Percentiles rank a stretch among this genome's conserved stretches.
Evolutionary conservation across 306 rosid species (phyloP).

Genomic region (Styphnolobium japonicum): DNA sequence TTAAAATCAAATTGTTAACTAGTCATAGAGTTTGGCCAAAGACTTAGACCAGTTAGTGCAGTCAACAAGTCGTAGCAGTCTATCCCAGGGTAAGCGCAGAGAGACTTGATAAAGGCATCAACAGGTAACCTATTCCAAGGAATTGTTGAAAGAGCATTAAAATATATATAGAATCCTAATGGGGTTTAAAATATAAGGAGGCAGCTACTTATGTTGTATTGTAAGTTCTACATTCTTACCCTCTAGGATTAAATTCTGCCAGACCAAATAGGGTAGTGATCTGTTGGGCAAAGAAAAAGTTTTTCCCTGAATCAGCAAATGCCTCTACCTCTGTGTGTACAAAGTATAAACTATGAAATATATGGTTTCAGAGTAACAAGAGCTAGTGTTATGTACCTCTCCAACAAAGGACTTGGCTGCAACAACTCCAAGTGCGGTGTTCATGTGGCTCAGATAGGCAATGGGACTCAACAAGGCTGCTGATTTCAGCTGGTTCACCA

Average conservation of each 20-base stretch:
- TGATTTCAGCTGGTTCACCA: slow-evolving; percentile 61
- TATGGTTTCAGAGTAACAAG: neutral
- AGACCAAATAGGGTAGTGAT: slow-evolving; percentile 48
- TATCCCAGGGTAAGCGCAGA: slow-evolving; percentile 52
- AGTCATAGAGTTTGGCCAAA: neutral
- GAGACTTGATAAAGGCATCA: slow-evolving; percentile 35
- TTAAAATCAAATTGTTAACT: neutral
- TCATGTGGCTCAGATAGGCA: slow-evolving; percentile 80
- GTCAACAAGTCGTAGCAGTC: slow-evolving; percentile 64
- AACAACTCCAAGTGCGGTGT: slow-evolving; percentile 50
- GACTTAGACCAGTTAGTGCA: slow-evolving; percentile 52
- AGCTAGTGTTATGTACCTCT: slow-evolving; percentile 45
- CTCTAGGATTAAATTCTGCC: slow-evolving; percentile 72
- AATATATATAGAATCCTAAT: neutral
- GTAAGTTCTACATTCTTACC: slow-evolving; percentile 38
- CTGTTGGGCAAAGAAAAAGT: slow-evolving; percentile 39
- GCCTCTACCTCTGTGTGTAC: neutral
- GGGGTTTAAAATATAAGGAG: neutral
- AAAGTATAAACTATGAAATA: too few species aligned
- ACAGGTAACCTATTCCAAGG: slow-evolving; percentile 42
- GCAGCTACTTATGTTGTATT: neutral
- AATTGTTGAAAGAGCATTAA: neutral
- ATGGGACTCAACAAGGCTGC: slow-evolving; percentile 78
- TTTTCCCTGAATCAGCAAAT: neutral
- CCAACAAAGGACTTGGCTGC: slow-evolving; percentile 64